phyloP scores from a whole-genome alignment of 371 early-diverging fungal species.

The Lichtheimia ornata region DNA sequence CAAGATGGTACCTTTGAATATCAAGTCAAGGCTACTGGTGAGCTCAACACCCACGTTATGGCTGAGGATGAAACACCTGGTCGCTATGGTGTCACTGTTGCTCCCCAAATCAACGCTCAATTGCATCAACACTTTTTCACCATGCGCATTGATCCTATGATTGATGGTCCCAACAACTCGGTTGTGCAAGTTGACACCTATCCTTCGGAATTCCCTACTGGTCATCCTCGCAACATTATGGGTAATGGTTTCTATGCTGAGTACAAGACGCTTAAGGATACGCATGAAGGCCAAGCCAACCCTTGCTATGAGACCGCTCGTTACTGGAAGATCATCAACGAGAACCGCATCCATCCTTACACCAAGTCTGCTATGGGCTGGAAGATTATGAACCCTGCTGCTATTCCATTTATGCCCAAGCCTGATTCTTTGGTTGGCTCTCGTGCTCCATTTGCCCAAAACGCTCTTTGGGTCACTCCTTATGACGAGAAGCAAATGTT shows the following conservation, averaged over 20 bases:
- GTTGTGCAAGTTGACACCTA: conserved; percentile 41
- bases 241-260: conserved; percentile 46
- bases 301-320: conserved; percentile 36
- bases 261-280: conserved; percentile 38
- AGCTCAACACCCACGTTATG: conserved; percentile 53
- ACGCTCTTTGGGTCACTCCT: conserved; percentile 55
- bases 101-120: conserved; percentile 55
- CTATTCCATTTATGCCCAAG: conserved; percentile 40
- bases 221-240: conserved; percentile 43
- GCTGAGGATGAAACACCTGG: conserved; percentile 52
- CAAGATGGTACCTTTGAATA: conserved; percentile 60
- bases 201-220: conserved; percentile 40
- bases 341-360: conserved; percentile 44
- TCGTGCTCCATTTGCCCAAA: conserved; percentile 54
- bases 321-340: conserved; percentile 54
- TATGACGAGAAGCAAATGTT: conserved; percentile 53
- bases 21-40: conserved; percentile 60
- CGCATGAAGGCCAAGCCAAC: conserved; percentile 34
- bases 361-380: conserved; percentile 46
- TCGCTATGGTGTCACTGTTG: conserved; percentile 49
- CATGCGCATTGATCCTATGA: conserved; percentile 58
- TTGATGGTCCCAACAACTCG: conserved; percentile 50
- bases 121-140: conserved; percentile 60
- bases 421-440: conserved; percentile 48
- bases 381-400: conserved; percentile 41